These are phyloP conservation scores for Eragrostis nindensis DNA, from an alignment of 176 grass and related monocot species.

Conservation along the genomic window DNA sequence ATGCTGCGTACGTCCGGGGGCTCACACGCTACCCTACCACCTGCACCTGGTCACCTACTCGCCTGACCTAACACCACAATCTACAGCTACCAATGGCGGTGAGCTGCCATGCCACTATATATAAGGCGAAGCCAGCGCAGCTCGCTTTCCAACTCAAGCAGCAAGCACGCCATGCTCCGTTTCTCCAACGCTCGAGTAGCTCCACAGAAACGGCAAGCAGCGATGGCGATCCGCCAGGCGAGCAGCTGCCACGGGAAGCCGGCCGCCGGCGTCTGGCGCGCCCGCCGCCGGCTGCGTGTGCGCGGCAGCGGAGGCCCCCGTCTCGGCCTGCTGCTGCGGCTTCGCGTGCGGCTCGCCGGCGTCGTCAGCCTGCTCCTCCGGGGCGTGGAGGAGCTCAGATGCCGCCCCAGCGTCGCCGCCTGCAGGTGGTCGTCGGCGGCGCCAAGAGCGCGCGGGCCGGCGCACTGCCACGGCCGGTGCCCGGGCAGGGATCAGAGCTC, in stretches of 20 bases:
- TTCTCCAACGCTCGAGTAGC: not conserved
- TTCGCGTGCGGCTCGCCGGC: conserved; percentile 40
- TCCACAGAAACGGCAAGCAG: not conserved
- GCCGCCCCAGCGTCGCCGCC: conserved; percentile 9
- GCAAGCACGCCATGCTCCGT: not conserved
- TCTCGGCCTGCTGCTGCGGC: conserved; percentile 44
- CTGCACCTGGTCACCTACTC: conserved; percentile 29
- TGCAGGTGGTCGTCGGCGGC: not conserved
- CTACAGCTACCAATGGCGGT: conserved; percentile 3
- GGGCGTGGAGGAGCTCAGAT: conserved; percentile 36
- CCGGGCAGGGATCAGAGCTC: conserved; percentile 40
- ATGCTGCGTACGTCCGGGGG: conserved; percentile 14
- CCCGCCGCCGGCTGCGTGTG: not conserved
- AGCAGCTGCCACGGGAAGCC: conserved; percentile 2
- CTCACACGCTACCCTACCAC: conserved; percentile 15
- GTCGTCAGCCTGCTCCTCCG: conserved; percentile 35
- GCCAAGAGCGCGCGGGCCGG: conserved; percentile 10
- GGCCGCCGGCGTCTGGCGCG: not conserved
- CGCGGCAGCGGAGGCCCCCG: conserved; percentile 11
- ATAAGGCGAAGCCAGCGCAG: not conserved
- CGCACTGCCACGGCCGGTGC: not conserved
- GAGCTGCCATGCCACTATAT: not conserved
- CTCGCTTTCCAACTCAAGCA: not conserved
- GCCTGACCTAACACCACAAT: not conserved
- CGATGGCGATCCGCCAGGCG: not conserved